A percentile compares a stretch with the other conserved stretches of the same genome.
These are phyloP conservation scores for Cryptosporidium meleagridis DNA, from an alignment of 169 alveolate species.

Conservation along the genomic window DNA sequence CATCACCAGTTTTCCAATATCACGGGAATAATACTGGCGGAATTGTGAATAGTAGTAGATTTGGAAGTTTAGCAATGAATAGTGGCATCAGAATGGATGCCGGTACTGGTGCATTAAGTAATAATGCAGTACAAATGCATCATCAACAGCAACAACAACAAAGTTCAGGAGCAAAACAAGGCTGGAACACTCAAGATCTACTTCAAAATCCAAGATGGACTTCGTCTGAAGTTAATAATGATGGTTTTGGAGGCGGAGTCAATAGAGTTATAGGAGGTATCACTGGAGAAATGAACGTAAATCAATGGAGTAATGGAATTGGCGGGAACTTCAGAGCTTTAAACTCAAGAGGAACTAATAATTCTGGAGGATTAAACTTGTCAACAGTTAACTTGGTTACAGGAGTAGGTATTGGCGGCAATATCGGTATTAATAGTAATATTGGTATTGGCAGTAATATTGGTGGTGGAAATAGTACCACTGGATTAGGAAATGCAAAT, in stretches of 20 bases:
- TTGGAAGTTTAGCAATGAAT: neutral
- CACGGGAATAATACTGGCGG: neutral
- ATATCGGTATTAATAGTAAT: too few species aligned
- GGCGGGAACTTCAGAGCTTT: neutral
- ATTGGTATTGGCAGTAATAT: too few species aligned
- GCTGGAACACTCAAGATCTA: neutral
- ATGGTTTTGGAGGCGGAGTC: neutral
- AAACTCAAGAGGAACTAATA: neutral
- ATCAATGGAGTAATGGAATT: neutral
- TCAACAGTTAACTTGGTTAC: neutral
- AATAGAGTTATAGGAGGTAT: neutral
- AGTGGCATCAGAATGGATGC: neutral
- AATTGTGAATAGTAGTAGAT: neutral
- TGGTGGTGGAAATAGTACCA: too few species aligned
- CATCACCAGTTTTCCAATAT: neutral
- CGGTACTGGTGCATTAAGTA: neutral
- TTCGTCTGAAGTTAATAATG: neutral
- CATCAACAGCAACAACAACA: neutral
- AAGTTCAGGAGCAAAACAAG: neutral
- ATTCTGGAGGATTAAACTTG: neutral
- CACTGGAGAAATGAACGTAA: neutral
- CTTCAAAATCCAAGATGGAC: conserved; percentile 6
- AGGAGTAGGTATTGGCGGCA: neutral
- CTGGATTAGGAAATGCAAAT: neutral
- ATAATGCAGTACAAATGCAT: neutral